A percentile compares a stretch with the other conserved stretches of the same genome.
phyloP scores from a whole-genome alignment of 129 eudicot genomes.

The Chrysanthemum seticuspe region DNA sequence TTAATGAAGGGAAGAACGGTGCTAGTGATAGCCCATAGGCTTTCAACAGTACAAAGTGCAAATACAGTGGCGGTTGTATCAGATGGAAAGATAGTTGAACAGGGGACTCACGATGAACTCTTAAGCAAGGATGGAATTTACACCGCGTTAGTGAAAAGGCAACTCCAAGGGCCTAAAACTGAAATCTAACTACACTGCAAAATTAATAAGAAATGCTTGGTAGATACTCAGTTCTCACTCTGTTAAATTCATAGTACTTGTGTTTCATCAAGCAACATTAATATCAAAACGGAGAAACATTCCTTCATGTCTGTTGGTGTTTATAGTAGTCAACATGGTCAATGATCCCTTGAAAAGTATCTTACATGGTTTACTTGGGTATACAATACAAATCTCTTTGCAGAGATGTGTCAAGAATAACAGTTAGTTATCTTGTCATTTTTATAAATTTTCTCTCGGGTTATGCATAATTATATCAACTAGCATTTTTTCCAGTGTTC shows the following conservation, averaged over 20 bases:
- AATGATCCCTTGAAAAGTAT: no score
- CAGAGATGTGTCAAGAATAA: no score
- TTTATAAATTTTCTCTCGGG: no score
- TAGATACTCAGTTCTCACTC: conserved; percentile 1
- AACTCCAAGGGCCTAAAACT: conserved; percentile 49
- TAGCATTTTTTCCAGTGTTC: no score
- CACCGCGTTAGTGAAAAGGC: conserved; percentile 60
- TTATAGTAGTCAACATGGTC: neutral
- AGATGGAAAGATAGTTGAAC: conserved; percentile 69
- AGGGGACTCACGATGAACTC: conserved; percentile 65
- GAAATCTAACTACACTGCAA: conserved; percentile 33
- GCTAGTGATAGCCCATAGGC: conserved; percentile 72
- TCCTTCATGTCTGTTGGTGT: neutral
- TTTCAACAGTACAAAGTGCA: conserved; percentile 71
- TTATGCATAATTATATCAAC: no score
- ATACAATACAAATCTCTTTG: no score
- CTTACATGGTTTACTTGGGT: no score
- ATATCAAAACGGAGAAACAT: neutral
- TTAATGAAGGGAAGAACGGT: conserved; percentile 72
- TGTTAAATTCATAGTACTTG: neutral
- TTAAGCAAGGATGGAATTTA: conserved; percentile 57
- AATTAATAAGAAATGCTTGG: conserved; percentile 22
- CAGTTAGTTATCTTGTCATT: no score
- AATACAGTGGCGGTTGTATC: conserved; percentile 61
- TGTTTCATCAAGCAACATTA: conserved; percentile 5